Evolutionary conservation across 176 grass and related monocot species (phyloP).

Genomic region (Aechmea fasciata): DNA sequence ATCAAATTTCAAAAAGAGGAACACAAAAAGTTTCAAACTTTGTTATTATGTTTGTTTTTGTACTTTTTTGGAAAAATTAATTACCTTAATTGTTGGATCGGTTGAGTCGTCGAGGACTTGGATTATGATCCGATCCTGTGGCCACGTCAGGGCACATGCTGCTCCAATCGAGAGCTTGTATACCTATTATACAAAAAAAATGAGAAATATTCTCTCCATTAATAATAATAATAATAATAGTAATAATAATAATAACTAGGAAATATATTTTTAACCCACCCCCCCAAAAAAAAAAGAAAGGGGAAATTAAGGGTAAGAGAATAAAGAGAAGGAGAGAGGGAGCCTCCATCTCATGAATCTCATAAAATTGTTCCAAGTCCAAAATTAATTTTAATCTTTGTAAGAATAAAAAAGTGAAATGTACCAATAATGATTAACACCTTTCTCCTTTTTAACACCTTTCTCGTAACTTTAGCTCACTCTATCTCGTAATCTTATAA

Average conservation of each 20-base stretch:
- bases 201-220: background rate
- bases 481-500: too few species aligned
- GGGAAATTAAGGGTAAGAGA: too few species aligned
- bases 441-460: too few species aligned
- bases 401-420: too few species aligned
- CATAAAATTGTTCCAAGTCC: too few species aligned
- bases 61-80: conserved; percentile 4
- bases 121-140: conserved; percentile 48
- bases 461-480: too few species aligned
- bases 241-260: background rate
- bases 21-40: background rate
- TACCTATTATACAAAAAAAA: conserved; percentile 28
- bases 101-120: conserved; percentile 86
- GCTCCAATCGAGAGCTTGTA: conserved; percentile 69
- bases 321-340: too few species aligned
- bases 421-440: too few species aligned
- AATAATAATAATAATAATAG: background rate
- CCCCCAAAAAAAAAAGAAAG: too few species aligned
- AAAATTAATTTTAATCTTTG: too few species aligned
- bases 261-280: background rate
- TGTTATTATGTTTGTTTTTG: background rate
- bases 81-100: conserved; percentile 38
- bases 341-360: too few species aligned
- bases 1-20: background rate
- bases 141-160: conserved; percentile 56